Base-by-base conservation (phyloP, 345 rosid genomes). In the Syzygium jambos region DNA sequence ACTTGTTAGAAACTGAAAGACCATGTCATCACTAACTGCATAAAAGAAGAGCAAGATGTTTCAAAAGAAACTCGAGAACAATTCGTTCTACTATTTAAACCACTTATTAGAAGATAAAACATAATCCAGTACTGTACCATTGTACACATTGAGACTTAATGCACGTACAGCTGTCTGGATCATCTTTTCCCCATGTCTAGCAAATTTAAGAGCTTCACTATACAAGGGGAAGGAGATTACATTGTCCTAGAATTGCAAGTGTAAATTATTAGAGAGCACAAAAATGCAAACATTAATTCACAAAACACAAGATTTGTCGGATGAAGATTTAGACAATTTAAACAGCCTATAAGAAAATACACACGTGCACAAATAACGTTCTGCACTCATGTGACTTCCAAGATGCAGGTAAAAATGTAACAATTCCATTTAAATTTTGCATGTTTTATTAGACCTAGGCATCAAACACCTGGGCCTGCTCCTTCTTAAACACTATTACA, bases 101-200 rank as follows among this genome's bases (percentile, higher is more conserved):
- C 63, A 84, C 56, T 85, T 25, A 82, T 30, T 51, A 52, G 52
- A 41, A 61, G 51, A 73, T 68, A 77, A 86, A 73, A 80, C 85
- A 34, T 15, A 91, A 51, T 38, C 9, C 57, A 84, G 85, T 56
- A 51, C 54, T 51, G 63, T 92, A 95, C 96, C 95, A 87, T 94
- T 92, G 77, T 91, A 95, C 85, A 94, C 90, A 78, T 90, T 93
- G 89, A 95, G 97, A 61, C 93, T 91, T 87, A 95, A 92, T 89
- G 96, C 97, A 82, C 93, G 96, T 86, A 95, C 93, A 91, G 95
- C 97, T 68, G 94, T 93, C 92, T 92, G 96, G 85, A 95, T 94
- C 97, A 95, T 95, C 92, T 93, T 95, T 91, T 94, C 97, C 87
- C 93, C 92, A 88, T 92, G 93, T 84, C 90, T 92, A 85, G 94